Evolutionary conservation across 768 basidiomycete genomes (phyloP), one percentile per base, ranked within the genome.

Genomic region (Calvatia gigantea): DNA sequence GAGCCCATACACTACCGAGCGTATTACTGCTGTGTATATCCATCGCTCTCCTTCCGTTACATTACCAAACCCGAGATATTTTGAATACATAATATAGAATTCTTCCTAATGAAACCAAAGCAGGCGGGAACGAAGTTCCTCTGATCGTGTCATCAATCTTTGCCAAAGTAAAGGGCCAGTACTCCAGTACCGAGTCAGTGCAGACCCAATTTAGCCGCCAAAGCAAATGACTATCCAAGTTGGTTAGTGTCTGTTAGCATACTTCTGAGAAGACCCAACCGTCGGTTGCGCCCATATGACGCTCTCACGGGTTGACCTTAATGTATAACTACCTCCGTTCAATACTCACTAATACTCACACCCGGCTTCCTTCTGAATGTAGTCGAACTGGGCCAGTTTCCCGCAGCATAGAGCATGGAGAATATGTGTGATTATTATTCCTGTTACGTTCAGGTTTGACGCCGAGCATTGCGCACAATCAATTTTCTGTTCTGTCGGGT

Each of bases 221-320:
- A 33, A 50, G 49, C 17, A 44, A 44, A 23, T 25, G 25, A 14
- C 49, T 19, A 48, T 32, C 29, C 46, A 19, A 48, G 46, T 29
- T 33, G 19, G 33, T 48, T 17, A 21, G 17, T 19, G 17, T 33
- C 17, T 29, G 32, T 32, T 48, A n/a, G n/a, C n/a, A 21, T 48
- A 32, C 46, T 48, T 31, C 46, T 9, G 9, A 48, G 51, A 53
- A 53, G 51, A n/a, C n/a, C n/a, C 51, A 53, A 53, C 51, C 51
- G 44, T 53, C 51, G 44, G 11, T 47, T 17, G 35, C 27, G 45
- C 14, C 37, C 54, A 47, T 39, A 28, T 47, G 54, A 37, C 28
- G 39, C 45, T 38, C 27, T 12, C 44, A 47, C 39, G 35, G 31
- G 23, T 25, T 12, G 17, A 29, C 28, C 31, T 33, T 32, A 23